Evolutionary conservation across 108 stramenopile species (phyloP).

Genomic region (Tribonema minus): DNA sequence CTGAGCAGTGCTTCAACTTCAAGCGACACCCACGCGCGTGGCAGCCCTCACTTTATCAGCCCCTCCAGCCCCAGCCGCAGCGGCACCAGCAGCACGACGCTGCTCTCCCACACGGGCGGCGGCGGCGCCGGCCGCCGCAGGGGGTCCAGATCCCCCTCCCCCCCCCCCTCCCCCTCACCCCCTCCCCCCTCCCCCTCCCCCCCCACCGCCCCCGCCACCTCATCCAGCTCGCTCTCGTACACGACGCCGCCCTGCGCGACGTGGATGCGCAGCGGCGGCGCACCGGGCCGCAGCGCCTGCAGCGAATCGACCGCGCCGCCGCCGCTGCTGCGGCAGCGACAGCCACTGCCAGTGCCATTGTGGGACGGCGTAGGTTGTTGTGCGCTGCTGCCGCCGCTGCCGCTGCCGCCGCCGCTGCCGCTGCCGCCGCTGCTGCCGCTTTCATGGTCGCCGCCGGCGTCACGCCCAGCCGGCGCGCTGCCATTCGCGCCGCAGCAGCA

Average conservation of each 20-base stretch:
- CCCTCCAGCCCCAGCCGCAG: constrained; percentile 41
- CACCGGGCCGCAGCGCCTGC: no score
- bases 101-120: constrained; percentile 22
- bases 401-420: background rate
- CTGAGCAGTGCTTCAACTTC: constrained; percentile 38
- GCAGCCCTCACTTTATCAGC: no score
- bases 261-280: constrained; percentile 16
- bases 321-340: no score
- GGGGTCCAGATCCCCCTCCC: background rate
- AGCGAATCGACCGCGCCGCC: no score
- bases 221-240: constrained; percentile 34
- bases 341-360: no score
- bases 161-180: background rate
- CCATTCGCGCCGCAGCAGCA: background rate
- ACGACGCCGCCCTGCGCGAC: constrained; percentile 43
- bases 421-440: background rate
- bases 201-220: constrained; percentile 5
- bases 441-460: background rate
- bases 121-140: background rate
- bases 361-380: no score
- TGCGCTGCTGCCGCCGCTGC: background rate
- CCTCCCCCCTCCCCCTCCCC: background rate
- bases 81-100: constrained; percentile 33
- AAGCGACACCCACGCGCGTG: no score
- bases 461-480: background rate